Evolutionary conservation across 148 eudicot genomes (phyloP), one percentile per base, ranked within the genome.

Genomic region (Persicaria tinctoria): DNA sequence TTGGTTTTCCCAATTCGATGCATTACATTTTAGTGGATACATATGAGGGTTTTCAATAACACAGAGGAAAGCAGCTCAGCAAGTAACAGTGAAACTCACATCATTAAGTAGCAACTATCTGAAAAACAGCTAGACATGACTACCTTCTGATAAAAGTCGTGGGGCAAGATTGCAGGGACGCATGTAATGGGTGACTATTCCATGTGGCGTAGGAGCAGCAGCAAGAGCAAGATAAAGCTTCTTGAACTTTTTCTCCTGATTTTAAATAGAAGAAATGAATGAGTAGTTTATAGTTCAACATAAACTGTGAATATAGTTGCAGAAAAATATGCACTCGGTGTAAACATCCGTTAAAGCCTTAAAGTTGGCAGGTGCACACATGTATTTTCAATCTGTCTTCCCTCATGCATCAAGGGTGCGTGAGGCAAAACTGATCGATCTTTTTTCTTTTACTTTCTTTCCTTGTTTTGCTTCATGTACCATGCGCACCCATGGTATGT

Each of bases 181-280:
- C 98, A 95, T 95, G 80, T 89, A 90, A 82, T 95, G 98, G 75
- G 90, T 87, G 71, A 92, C 76, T 53, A 80, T 78, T 73, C 98
- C 98, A 82, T 78, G 64, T 57, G 96, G 88, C 73, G 92, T 78
- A 45, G 97, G 92, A 82, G 96, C 93, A 73, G 96, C 89, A 66
- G 88, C 87, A 80, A 95, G 93, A 73, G 92, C 97, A 80, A 84
- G 96, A 86, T 95, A 95, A 69, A 92, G 92, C 83, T 95, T 95
- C 84, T 87, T 87, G 60, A 95, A 93, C 82, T 74, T 85, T 82
- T 86, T 90, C 60, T 89, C 98, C 98, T 95, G 80, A 75, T 17
- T 38, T 46, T 53, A 45, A 72, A n/a, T 41, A 23, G 18, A 48
- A 70, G 11, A 20, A 60, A 9, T 17, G 32, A 54, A 32, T 50